phyloP scores from a whole-genome alignment of 1,139 yeast genomes.

The Pichia sp. region DNA sequence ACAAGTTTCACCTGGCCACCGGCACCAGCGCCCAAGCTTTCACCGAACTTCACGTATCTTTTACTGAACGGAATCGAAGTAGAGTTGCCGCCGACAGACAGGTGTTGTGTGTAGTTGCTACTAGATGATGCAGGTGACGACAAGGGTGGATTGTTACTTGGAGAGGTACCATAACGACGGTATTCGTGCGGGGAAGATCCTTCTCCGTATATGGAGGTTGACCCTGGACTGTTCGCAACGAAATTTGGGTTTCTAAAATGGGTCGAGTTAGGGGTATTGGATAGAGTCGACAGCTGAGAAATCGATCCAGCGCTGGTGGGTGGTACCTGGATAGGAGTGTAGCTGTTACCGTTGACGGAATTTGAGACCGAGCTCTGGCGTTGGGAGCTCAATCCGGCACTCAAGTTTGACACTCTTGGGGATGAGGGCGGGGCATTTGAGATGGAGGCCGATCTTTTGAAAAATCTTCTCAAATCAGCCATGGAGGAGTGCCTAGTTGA shows the following conservation, averaged over 20 bases:
- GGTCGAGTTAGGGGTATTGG: constrained; percentile 12
- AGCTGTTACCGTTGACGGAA: not conserved
- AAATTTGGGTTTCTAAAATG: constrained; percentile 6
- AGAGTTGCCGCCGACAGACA: constrained; percentile 48
- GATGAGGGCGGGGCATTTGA: constrained; percentile 22
- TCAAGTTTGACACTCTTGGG: constrained; percentile 42
- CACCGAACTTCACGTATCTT: constrained; percentile 86
- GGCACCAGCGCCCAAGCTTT: constrained; percentile 92
- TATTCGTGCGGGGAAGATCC: constrained; percentile 17
- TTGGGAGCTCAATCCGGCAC: constrained; percentile 30
- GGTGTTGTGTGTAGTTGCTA: constrained; percentile 6
- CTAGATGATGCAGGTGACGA: constrained; percentile 21
- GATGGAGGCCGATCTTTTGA: constrained; percentile 41
- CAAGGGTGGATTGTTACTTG: constrained; percentile 12
- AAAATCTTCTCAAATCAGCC: constrained; percentile 74
- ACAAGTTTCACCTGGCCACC: constrained; percentile 94
- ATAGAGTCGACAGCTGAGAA: not conserved
- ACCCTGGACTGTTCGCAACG: constrained; percentile 7
- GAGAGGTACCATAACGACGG: constrained; percentile 16
- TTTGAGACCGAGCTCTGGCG: constrained; percentile 19
- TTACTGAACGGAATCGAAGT: constrained; percentile 48
- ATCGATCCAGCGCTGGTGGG: constrained; percentile 15
- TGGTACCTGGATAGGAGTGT: constrained; percentile 20
- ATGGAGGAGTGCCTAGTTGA: constrained; percentile 57
- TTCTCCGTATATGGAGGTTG: constrained; percentile 13